Evolutionary conservation across 768 basidiomycete species (phyloP).

Genomic region (Lactifluus subvellereus): DNA sequence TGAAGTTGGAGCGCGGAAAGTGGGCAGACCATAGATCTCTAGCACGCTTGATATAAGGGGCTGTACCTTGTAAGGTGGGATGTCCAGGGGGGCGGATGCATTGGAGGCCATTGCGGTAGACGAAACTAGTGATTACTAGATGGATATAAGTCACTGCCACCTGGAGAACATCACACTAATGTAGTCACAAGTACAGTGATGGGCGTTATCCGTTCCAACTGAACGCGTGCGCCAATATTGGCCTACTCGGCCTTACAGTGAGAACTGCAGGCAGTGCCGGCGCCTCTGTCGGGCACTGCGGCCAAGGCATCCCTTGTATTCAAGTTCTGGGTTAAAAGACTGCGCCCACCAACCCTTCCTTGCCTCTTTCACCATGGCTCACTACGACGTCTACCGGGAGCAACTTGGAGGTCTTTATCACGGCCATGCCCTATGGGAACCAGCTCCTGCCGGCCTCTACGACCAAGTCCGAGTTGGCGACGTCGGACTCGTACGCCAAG

Average conservation of each 20-base stretch:
- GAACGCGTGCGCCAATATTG: not conserved
- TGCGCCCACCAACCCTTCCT: not conserved
- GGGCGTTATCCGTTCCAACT: not conserved
- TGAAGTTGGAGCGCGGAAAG: constrained; percentile 2
- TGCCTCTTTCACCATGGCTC: not conserved
- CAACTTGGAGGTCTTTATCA: constrained; percentile 12
- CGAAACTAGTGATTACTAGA: too few species aligned
- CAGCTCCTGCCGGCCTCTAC: constrained; percentile 20
- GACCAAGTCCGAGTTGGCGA: constrained; percentile 24
- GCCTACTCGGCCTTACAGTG: not conserved
- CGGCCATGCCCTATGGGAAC: constrained; percentile 24
- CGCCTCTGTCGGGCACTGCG: not conserved
- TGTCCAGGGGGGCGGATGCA: constrained; percentile 40
- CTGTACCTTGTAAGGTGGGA: constrained; percentile 59
- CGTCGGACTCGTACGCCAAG: constrained; percentile 23
- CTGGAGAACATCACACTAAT: not conserved
- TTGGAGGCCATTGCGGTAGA: constrained; percentile 34
- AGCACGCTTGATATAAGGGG: constrained; percentile 39
- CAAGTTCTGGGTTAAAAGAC: not conserved
- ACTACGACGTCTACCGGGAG: constrained; percentile 19
- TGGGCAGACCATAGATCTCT: constrained; percentile 18
- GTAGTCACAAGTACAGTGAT: not conserved
- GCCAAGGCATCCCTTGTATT: not conserved
- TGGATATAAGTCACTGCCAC: not conserved
- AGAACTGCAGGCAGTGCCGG: not conserved